Conservation (phyloP, 2,329 filamentous ascomycete species). For the Beauveria bassiana region DNA sequence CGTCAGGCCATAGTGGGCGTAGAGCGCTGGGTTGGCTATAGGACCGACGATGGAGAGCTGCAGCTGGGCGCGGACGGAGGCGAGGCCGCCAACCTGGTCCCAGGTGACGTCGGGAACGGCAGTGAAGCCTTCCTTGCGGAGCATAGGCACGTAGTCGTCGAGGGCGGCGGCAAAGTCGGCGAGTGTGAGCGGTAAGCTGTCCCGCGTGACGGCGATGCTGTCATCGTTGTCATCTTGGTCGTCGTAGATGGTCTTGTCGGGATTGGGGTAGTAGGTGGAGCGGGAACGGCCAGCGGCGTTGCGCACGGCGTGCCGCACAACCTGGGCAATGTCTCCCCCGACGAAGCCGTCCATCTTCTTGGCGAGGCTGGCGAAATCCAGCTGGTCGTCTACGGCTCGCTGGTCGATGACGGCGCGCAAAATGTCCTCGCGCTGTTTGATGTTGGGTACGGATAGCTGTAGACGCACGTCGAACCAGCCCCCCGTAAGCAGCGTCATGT, state of each 20-base stretch:
- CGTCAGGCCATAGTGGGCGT: conserved; percentile 67
- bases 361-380: conserved; percentile 68
- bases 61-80: conserved; percentile 71
- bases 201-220: background rate
- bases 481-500: conserved; percentile 65
- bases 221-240: background rate
- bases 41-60: conserved; percentile 81
- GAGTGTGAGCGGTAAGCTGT: conserved; percentile 16
- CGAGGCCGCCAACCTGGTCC: conserved; percentile 81
- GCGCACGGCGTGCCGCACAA: conserved; percentile 40
- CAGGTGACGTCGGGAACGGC: conserved; percentile 91
- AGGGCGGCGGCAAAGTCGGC: conserved; percentile 67
- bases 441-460: conserved; percentile 80
- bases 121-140: conserved; percentile 83
- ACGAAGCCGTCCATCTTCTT: conserved; percentile 89
- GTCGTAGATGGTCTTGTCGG: background rate
- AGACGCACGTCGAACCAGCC: conserved; percentile 79
- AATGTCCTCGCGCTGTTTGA: conserved; percentile 61
- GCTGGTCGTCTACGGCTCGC: conserved; percentile 37
- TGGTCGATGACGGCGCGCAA: conserved; percentile 36
- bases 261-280: conserved; percentile 19
- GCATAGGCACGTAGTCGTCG: conserved; percentile 54
- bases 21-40: conserved; percentile 74
- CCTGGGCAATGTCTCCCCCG: conserved; percentile 72
- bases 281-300: conserved; percentile 27